phyloP scores from a whole-genome alignment of 2,329 filamentous ascomycete genomes.

The Balansia obtecta region DNA sequence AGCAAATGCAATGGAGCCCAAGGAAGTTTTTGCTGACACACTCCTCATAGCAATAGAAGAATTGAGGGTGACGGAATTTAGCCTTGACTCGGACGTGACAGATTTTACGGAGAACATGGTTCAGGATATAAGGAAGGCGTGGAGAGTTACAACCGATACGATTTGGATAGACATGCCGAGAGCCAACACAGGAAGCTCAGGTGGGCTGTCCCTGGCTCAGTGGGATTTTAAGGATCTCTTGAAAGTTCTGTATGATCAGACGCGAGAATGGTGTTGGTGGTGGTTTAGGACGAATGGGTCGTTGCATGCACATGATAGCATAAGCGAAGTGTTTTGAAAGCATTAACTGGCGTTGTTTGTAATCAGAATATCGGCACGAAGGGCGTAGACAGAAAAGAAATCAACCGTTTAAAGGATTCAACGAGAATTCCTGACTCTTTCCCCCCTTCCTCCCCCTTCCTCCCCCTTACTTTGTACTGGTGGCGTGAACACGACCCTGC shows the following conservation, averaged over 20 bases:
- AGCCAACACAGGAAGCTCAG: conserved; percentile 18
- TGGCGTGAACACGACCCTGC: no score
- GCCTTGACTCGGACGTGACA: conserved; percentile 19
- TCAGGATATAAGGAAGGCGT: conserved; percentile 32
- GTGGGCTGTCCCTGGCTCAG: conserved; percentile 20
- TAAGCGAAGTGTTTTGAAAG: conserved; percentile 4
- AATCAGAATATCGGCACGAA: neutral
- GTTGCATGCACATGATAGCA: neutral
- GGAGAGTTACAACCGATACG: conserved; percentile 22
- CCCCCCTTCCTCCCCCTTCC: no score
- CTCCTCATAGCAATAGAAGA: conserved; percentile 13
- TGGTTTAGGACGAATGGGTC: conserved; percentile 11
- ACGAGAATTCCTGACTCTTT: no score
- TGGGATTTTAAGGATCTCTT: conserved; percentile 21
- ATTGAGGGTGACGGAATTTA: neutral
- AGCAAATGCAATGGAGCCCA: conserved; percentile 9
- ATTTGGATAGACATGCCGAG: conserved; percentile 28
- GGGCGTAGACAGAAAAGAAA: neutral
- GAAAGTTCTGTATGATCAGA: conserved; percentile 18
- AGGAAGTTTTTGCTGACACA: conserved; percentile 8
- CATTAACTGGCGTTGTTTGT: neutral
- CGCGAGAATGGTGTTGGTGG: conserved; percentile 23
- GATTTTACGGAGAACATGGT: conserved; percentile 30
- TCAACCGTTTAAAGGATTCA: no score
- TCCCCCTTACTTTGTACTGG: no score